Evolutionary conservation across 495 filamentous ascomycete genomes (phyloP), one percentile per base, ranked within the genome.

Genomic region (Hypoxylon crocopeplum): DNA sequence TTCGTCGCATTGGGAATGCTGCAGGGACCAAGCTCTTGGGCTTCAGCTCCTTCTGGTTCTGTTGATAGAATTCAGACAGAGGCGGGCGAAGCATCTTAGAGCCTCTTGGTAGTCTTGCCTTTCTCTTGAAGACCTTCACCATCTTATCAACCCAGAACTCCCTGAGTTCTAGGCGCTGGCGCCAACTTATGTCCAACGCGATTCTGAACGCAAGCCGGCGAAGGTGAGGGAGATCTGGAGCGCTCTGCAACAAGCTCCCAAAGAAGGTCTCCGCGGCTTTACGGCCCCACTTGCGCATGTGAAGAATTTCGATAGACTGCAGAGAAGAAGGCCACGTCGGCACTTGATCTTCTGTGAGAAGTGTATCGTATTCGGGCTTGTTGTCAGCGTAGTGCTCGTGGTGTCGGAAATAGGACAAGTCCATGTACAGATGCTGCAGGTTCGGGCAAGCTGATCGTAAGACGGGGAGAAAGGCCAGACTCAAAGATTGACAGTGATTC

Each of bases 261-360:
- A 97, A 91, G 67, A 96, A 88, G 17, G 79, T 81, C 55, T 90
- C 82, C 1, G 89, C 91, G 2, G 84, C 81, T 11, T 74, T 70
- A 1, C 77, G 73, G 2, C 75, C 69, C 85, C 87, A 92, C 68
- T 89, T 87, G 13, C 88, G 83, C 48, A 96, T 79, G 29, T 93
- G 84, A 10, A 81, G 75, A 15, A 97, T 73, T 63, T 95, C 89
- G 21, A 97, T 79, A 2, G 77, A 73, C 56, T 83, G 84, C 1
- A 97, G 74, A 0, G 74, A 85, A 15, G 71, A 64, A 7, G 92
- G 92, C 92, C 92, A 97, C 0, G 79, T 81, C 0, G 92, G 91
- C 7, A 85, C 70, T 54, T 93, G 80, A 3, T 76, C 73, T 2
- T 73, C 66, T 10, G 64, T 61, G 11, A 96, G 77, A 11, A 96